Evolutionary conservation across 768 basidiomycete species (phyloP).

Genomic region (Tubosaeta sp.): DNA sequence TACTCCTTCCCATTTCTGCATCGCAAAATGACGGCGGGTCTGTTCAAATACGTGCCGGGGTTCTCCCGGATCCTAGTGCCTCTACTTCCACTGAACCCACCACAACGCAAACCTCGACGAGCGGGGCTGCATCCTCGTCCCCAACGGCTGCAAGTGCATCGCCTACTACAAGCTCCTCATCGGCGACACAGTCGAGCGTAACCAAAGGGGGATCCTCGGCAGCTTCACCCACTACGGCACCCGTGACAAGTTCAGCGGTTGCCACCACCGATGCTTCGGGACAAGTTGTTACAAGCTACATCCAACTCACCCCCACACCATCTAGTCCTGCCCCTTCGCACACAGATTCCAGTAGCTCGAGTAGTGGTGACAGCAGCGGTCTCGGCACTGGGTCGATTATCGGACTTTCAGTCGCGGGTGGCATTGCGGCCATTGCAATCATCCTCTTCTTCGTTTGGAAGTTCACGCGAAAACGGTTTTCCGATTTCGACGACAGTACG

Average conservation of each 20-base stretch:
- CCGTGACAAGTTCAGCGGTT: constrained; percentile 1
- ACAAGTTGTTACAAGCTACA: constrained; percentile 21
- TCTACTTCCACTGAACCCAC: background rate
- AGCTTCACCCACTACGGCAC: background rate
- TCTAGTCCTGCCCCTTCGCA: constrained; percentile 27
- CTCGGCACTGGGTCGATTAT: constrained; percentile 69
- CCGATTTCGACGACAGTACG: constrained; percentile 77
- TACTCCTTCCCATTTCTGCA: constrained; percentile 24
- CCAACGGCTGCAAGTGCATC: constrained; percentile 7
- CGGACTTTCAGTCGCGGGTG: constrained; percentile 78
- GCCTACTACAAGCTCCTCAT: constrained; percentile 1
- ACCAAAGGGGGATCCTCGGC: constrained; percentile 2
- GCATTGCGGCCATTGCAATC: constrained; percentile 67
- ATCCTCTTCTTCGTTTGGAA: constrained; percentile 82
- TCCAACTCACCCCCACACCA: constrained; percentile 10
- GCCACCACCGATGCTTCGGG: constrained; percentile 27
- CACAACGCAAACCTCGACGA: background rate
- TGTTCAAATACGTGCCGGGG: constrained; percentile 14
- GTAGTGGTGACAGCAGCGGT: constrained; percentile 22
- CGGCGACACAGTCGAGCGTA: background rate
- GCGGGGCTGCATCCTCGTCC: background rate
- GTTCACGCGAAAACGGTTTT: constrained; percentile 72
- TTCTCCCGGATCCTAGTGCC: background rate
- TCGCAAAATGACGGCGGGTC: constrained; percentile 16
- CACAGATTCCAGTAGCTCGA: constrained; percentile 6